Base-by-base conservation (phyloP, 768 basidiomycete species). In the Hemileccinum impolitum region DNA sequence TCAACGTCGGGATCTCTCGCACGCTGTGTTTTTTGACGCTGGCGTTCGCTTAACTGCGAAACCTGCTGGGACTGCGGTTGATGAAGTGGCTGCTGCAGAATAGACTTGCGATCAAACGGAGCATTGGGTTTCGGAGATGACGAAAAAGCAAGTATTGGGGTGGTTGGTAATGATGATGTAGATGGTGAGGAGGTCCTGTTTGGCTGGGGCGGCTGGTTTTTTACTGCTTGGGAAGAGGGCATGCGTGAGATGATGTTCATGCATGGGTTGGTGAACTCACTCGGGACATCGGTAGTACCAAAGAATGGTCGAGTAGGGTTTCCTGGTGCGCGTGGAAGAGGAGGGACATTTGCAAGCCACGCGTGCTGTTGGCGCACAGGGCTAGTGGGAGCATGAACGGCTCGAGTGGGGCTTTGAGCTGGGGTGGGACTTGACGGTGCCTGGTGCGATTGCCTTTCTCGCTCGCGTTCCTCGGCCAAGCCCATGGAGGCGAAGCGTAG, bases 401-500 rank as follows among this genome's bases (percentile, higher is more conserved):
- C 32, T 32, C 52, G 54, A n/a, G 32, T 36, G 41, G 54, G 57
- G 35, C 52, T 58, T 43, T 63, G 61, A 35, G 45, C 18, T 0
- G 14, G 32, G 13, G 47, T 8, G 19, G 49, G 26, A 17, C 25
- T 40, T 17, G 55, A 39, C 12, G 17, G 18, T 35, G 43, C 50
- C 25, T 54, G 45, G 7, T 39, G 58, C 21, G 42, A 35, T 17
- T 61, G 49, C 34, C 17, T 55, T 15, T 56, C 56, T 25, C 51
- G 52, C 25, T 55, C 53, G 26, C 50, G 57, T 18, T 63, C 63
- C 34, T 59, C 61, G 17, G 42, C 44, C 19, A 70, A 45, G 14
- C 57, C 50, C 36, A 63, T 54, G 6, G 66, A 53, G 23, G 69
- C 69, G 45, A 71, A 56, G 42, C 68, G 71, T 17, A 67, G 58